Base-by-base conservation (phyloP, 768 basidiomycete species). In the Lentinus tigrinus region DNA sequence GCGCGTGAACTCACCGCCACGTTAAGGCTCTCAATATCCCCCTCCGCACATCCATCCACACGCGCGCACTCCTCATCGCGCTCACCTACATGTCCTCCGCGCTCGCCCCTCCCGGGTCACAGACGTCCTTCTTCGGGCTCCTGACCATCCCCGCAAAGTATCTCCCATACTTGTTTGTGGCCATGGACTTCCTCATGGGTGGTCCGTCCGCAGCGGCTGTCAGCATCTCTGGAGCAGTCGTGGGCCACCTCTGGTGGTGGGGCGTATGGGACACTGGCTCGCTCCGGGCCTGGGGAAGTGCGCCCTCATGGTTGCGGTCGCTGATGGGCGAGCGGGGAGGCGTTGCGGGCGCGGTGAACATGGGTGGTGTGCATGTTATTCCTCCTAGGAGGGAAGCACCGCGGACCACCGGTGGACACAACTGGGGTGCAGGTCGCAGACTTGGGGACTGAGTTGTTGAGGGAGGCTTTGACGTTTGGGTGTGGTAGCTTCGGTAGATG, bases 231-330 rank as follows among this genome's bases (percentile, higher is more conserved):
- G 93, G 93, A 8, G 80, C 88, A 34, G 78, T 91, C 31, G 81
- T 87, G 2, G 93, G 93, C 0, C 91, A 95, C 68, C 69, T 82
- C 9, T 94, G 91, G 89, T 92, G 87, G 85, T 90, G 85, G 85
- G 67, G 75, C 24, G 78, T 91, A 8, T 85, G 78, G 81, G 82
- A 24, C 73, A 74, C 31, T 74, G 70, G 17, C 67, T 76, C n/a
- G 78, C 69, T 65, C 65, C 79, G 26, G 69, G 68, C 6, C 78
- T 78, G 69, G 55, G 83, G 73, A n/a, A 70, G 62, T 44, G 89
- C 87, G 23, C 88, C 87, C 9, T 66, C 61, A 31, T 92, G 84
- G 88, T 60, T 89, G 66, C 75, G 74, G 60, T 72, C 71, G 23
- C 70, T 77, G 54, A 73, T 88, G 58, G 83, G 82, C 19, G 60